Percentiles rank a stretch among this genome's conserved stretches.
Conservation (phyloP, 176 grass and related monocot genomes). For the Alopecurus myosuroides region DNA sequence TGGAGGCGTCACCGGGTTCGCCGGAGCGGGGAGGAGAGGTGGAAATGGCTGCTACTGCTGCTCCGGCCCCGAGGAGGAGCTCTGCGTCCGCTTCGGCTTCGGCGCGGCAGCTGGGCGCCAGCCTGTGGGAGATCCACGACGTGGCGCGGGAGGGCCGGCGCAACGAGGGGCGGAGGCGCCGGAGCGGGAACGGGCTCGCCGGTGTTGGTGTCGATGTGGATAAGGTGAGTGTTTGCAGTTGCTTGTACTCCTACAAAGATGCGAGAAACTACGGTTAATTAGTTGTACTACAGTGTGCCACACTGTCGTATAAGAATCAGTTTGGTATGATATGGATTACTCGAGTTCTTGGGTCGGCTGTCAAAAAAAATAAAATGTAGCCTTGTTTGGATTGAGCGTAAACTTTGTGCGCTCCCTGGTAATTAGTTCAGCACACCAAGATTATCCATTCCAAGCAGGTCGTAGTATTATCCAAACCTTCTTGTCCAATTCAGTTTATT, state of each 20-base stretch:
- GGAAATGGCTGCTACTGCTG: neutral
- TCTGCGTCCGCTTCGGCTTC: conserved; percentile 51
- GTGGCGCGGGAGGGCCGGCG: neutral
- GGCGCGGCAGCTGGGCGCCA: conserved; percentile 80
- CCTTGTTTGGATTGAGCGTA: neutral
- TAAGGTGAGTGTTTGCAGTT: conserved; percentile 40
- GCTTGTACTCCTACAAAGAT: neutral
- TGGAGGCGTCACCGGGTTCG: conserved; percentile 52
- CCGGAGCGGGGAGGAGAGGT: conserved; percentile 19
- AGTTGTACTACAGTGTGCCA: neutral
- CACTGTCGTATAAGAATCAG: too few species aligned
- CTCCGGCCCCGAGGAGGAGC: conserved; percentile 33
- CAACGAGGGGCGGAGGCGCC: conserved; percentile 15
- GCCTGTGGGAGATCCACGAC: conserved; percentile 89
- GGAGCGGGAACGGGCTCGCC: conserved; percentile 8
- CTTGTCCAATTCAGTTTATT: neutral
- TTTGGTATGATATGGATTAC: neutral
- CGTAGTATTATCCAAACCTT: neutral
- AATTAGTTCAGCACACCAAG: neutral
- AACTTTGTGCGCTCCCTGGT: neutral
- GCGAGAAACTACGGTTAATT: neutral
- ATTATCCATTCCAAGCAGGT: neutral
- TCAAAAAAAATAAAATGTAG: neutral
- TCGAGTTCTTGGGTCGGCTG: neutral
- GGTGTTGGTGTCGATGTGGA: neutral